Base-by-base conservation (phyloP, 495 filamentous ascomycete species). In the Paragyromitra xinjiangensis region DNA sequence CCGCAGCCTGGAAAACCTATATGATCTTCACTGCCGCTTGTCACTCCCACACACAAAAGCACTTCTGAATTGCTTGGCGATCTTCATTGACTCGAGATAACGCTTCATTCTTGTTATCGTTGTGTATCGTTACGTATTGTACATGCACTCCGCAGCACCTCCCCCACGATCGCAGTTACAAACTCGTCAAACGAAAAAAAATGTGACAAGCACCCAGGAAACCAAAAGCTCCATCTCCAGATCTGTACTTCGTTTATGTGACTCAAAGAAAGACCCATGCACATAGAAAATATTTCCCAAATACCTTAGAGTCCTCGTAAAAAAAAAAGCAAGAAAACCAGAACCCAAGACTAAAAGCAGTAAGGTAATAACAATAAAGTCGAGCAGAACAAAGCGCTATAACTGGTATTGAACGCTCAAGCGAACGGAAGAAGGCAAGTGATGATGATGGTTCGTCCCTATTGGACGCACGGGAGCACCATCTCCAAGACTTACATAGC, bases 401-500 rank as follows among this genome's bases (percentile, higher is more conserved):
- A 1, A 69, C 34, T 70, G 34, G 58, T 70, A 75, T 69, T 64
- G 34, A 24, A 51, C 29, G 16, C 26, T 65, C 39, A 37, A 59
- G 34, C 1, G 40, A 50, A 70, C 50, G 24, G 14, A 42, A 34
- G 44, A 8, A 9, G 16, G 45, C 48, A 26, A 12, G 40, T n/a
- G 22, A 29, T 71, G 42, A 22, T 22, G 19, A 22, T 22, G 19
- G 19, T 22, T 22, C 19, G 42, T 29, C 59, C 34, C 34, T 16
- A 37, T 34, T 26, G 40, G 37, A 42, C 3, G 3, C 64, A 16
- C 34, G 51, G 3, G 53, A 48, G 3, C 11, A 19, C 53, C 9
- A 6, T 40, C n/a, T 45, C 56, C 66, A 29, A 71, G 53, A 55
- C 24, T 72, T 76, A 82, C 81, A 76, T 73, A 37, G 94, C 92